Conservation (phyloP, 768 basidiomycete species). For the Cystobasidium tubakii region DNA sequence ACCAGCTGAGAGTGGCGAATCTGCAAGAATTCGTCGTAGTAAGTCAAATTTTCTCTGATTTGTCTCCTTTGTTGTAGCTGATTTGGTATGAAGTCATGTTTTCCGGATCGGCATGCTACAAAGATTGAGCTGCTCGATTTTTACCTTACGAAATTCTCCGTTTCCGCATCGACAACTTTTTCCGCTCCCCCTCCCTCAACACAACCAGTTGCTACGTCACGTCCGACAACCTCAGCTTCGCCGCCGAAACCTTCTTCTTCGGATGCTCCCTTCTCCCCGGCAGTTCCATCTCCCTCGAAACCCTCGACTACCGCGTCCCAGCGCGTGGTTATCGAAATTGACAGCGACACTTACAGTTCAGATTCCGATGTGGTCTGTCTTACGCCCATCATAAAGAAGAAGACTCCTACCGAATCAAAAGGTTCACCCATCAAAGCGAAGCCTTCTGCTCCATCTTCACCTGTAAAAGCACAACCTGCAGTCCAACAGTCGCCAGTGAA, state of each 20-base stretch:
- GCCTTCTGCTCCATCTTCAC: constrained; percentile 1
- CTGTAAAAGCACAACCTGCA: background rate
- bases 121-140: background rate
- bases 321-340: background rate
- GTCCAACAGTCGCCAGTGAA: background rate
- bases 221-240: background rate
- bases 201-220: background rate
- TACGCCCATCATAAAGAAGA: constrained; percentile 1
- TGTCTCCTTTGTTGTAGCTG: background rate
- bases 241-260: background rate
- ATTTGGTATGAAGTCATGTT: background rate
- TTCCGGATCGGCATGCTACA: background rate
- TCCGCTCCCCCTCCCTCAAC: background rate
- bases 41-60: background rate
- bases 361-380: constrained; percentile 6
- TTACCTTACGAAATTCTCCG: constrained; percentile 13
- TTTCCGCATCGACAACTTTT: background rate
- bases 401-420: background rate
- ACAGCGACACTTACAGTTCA: background rate
- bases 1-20: background rate
- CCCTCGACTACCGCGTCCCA: background rate
- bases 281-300: background rate
- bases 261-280: too few species aligned
- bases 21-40: constrained; percentile 18
- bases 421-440: background rate